These are phyloP conservation scores for Lactarius sp. DNA, from an alignment of 768 basidiomycete species.

Conservation along the genomic window DNA sequence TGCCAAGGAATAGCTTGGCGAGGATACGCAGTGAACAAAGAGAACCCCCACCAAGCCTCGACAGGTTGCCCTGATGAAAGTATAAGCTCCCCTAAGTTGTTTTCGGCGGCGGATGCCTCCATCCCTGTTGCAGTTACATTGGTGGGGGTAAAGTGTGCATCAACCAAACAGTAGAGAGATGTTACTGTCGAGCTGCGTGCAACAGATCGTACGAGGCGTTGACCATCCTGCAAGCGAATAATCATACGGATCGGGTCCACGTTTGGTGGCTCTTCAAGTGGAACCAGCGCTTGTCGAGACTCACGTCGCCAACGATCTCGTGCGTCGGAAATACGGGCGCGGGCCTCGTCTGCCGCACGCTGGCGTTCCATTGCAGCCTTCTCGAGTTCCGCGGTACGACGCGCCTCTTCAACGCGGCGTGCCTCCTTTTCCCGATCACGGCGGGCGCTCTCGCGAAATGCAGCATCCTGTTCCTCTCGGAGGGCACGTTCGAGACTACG, in stretches of 20 bases:
- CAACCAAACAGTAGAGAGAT: slow-evolving; percentile 69
- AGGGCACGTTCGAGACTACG: slow-evolving; percentile 48
- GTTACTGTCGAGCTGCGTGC: slow-evolving; percentile 46
- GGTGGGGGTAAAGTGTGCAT: slow-evolving; percentile 50
- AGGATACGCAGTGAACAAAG: slow-evolving; percentile 65
- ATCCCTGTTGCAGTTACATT: slow-evolving; percentile 41
- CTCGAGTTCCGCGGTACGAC: slow-evolving; percentile 25
- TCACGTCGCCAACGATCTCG: slow-evolving; percentile 51
- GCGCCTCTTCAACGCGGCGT: slow-evolving; percentile 31
- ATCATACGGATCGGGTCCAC: slow-evolving; percentile 46
- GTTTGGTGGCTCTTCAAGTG: slow-evolving; percentile 33
- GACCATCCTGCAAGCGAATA: slow-evolving; percentile 48
- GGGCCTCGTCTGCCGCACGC: slow-evolving; percentile 33
- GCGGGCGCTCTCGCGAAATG: slow-evolving; percentile 59
- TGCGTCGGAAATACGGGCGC: slow-evolving; percentile 5
- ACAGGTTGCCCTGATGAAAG: slow-evolving; percentile 25
- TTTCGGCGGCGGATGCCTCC: slow-evolving; percentile 31
- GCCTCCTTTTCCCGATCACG: slow-evolving; percentile 50
- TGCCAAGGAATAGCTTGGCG: slow-evolving; percentile 53
- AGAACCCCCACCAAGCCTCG: slow-evolving; percentile 69
- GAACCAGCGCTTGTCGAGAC: slow-evolving; percentile 46
- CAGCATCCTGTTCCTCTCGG: slow-evolving; percentile 78
- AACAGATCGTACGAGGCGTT: slow-evolving; percentile 56
- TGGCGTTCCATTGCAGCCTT: slow-evolving; percentile 27
- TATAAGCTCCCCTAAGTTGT: slow-evolving; percentile 37